Base-by-base conservation (phyloP, 2,329 filamentous ascomycete genomes). In the Rutstroemia sp. region DNA sequence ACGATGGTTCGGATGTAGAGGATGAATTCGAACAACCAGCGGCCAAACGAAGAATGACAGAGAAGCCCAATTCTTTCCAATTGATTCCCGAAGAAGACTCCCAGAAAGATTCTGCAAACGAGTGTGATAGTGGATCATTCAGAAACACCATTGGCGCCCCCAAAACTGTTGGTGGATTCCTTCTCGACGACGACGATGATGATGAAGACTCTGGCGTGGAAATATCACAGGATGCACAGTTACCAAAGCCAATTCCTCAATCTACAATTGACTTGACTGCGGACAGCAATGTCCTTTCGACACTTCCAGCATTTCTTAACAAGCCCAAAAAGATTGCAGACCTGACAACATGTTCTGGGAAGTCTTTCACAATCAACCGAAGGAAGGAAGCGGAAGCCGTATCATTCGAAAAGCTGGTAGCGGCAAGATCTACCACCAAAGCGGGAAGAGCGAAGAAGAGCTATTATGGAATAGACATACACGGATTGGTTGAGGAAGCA, bases 381-480 rank as follows among this genome's bases (percentile, higher is more conserved):
- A 81, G 83, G 52, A 76, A 75, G 54, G 67, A 72, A 7, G 69
- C 71, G 1, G 70, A 71, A 1, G 68, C 73, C 0, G 68, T 80
- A 1, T 76, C 86, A 0, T 90, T 87, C 65, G 83, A 88, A 65
- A 74, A 80, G 41, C 78, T 90, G 63, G 80, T 88, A 3, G 86
- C 86, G 21, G 79, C 82, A 10, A 77, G 87, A 50, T 89, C 87
- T 5, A 81, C 74, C 55, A 83, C 79, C 0, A 83, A 82, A 60
- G 80, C 86, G 56, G 86, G 87, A 2, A 78, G 83, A 58, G 88
- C 88, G 2, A 82, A 82, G 65, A 82, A 82, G 64, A 86, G 85
- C 64, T 97, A 92, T 72, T 99, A 96, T 69, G 94, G 94, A 9
- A 87, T 99, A 62, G 87, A 96, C 48, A 94, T 99, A 37, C 91